Base-by-base conservation (phyloP, 192 early-diverging fungal genomes). In the Gaertneriomyces sp. region DNA sequence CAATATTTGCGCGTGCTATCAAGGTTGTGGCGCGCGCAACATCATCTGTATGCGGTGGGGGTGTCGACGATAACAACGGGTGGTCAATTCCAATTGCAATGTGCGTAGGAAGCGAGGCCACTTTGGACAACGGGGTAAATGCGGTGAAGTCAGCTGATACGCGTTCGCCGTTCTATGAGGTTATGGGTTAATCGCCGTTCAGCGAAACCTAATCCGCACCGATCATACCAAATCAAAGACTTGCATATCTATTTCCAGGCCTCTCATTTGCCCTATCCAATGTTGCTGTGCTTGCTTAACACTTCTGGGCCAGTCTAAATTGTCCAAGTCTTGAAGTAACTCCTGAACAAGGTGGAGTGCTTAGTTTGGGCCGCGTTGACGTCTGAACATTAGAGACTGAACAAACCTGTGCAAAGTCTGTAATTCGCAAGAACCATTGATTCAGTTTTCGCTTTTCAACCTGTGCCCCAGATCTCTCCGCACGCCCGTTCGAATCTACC, bases 381-480 rank as follows among this genome's bases (percentile, higher is more conserved):
- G 25, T 33, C 25, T 33, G 25, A 33, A 33, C 25, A 33, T 1
- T 33, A 1, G 25, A 33, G 25, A 33, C 25, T 19, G 20, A 10
- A 54, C 64, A 56, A 71, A 88, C 88, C 45, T 96, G 89, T 2
- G 93, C 87, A 68, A 86, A 94, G 17, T 81, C 82, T 0, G 93
- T 93, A 16, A 94, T 95, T 69, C 85, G 85, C 58, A 95, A 85
- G 74, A 95, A 96, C 94, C 94, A 98, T 79, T 98, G 95, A 54
- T 87, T 87, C 14, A 98, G 68, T 52, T 87, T 82, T 33, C 81
- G 73, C 68, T 85, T 87, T 68, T 98, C 95, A 0, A 98, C 95
- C 19, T 91, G 56, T 0, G 95, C 95, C 4, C 95, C 95, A 0
- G 92, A 94, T 47, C 95, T 61, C 86, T 95, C 95, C 7, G 93